Evolutionary conservation across 768 basidiomycete species (phyloP), one percentile per base, ranked within the genome.

Genomic region (Auriscalpium vulgare): DNA sequence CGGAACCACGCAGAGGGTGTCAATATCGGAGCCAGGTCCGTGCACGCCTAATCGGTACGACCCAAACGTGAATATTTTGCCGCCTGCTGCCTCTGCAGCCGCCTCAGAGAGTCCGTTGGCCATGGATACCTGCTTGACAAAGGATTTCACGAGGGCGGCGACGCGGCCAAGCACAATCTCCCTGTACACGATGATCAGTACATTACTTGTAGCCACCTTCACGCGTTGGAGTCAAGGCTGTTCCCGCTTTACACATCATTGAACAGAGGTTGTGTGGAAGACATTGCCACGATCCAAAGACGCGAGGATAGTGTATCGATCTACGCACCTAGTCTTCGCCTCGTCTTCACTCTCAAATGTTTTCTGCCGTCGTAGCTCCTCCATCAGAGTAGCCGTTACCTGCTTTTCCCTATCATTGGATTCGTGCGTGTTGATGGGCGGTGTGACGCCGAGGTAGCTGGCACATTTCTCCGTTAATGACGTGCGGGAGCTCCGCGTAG

Each of bases 21-120:
- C 97, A 69, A 99, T 97, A 81, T 99, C 95, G 50, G 87, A 79
- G 3, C 91, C 89, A 37, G 95, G 97, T 11, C 91, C 92, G 71
- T 98, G 97, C 19, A 98, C 97, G 57, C 97, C 97, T 50, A 99
- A 75, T 64, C 97, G 88, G 77, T 97, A 98, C 51, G 95, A 97
- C 44, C 97, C 97, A 70, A 95, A 99, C 8, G 97, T 98, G 71
- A 93, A 99, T 68, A 99, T 98, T 77, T 98, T 95, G 61, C 95
- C 97, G 51, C 97, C 97, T 9, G 97, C 92, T 49, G 90, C 85
- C 51, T 74, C 81, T 9, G 95, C 95, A 1, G 91, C 88, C 17
- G 86, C 72, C 60, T 97, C 94, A 35, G 94, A 95, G 47, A 95
- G 75, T 8, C 95, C 95, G 43, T 79, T 81, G 46, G 81, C 73